Base-by-base conservation (phyloP, 352 stramenopile genomes). In the Blastocystis sp. region DNA sequence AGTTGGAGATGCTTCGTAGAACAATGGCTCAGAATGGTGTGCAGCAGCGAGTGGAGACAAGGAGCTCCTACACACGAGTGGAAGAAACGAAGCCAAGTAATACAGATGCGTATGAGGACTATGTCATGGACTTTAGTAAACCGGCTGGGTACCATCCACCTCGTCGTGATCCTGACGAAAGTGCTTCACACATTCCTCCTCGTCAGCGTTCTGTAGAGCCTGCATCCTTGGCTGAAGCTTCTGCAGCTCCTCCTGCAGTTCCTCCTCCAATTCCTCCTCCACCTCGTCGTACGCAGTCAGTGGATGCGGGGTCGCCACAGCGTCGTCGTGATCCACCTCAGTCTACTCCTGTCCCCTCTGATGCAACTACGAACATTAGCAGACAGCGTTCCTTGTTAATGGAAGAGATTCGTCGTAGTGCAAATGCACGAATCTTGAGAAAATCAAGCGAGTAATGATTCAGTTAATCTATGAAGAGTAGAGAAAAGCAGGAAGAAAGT, bases 81-180 rank as follows among this genome's bases (percentile, higher is more conserved):
- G 29, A 34, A 34, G 26, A 45, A 50, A 39, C n/a, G 26, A 34
- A 73, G 7, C 3, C 41, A 39, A 59, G 50, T 2, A 59, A 59
- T 59, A 59, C 50, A n/a, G 50, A 59, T 59, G 13, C 50, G 11
- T 59, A 59, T 59, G 73, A 84, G 2, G 47, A 66, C 9, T 84
- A 84, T 50, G 47, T 84, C 4, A 84, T 84, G 73, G 73, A 84
- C 29, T 84, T 84, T 45, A 66, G 43, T 23, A 84, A 84, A 34
- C 73, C 73, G 7, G 73, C 73, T 7, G 50, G 47, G 1, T 84
- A 84, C 26, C 73, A 68, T 47, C 73, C 73, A 11, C 70, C 70
- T 20, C 70, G 39, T 80, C 39, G 39, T 80, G 13, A 23, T 41
- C 64, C 70, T 15, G 29, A 64, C 7, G 73, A 84, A 18, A 29